Percentiles rank a stretch among this genome's conserved stretches.
Conservation (phyloP, 2,329 filamentous ascomycete species). For the Aureobasidium namibiae region DNA sequence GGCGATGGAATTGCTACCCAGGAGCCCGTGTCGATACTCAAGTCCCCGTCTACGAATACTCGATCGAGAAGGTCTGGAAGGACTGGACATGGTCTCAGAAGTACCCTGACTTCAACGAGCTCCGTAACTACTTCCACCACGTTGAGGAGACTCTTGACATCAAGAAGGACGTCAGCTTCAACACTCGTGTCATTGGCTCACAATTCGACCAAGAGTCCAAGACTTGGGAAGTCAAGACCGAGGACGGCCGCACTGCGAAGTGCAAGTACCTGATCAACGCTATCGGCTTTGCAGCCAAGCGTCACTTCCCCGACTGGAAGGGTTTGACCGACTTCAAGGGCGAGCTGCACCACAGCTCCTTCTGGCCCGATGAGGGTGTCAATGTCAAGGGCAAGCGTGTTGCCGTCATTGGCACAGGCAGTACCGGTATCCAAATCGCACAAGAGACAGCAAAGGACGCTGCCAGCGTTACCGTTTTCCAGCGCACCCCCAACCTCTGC, state of each 20-base stretch:
- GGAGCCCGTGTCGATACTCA: constrained; percentile 41
- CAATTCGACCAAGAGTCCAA: constrained; percentile 41
- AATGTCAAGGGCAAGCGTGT: constrained; percentile 31
- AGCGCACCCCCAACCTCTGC: constrained; percentile 58
- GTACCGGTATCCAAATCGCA: constrained; percentile 34
- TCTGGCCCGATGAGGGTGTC: constrained; percentile 30
- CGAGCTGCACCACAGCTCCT: constrained; percentile 31
- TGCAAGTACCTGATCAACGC: constrained; percentile 30
- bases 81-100: constrained; percentile 46
- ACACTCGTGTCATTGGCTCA: constrained; percentile 46
- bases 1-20: constrained; percentile 32
- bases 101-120: constrained; percentile 30
- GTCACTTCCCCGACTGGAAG: constrained; percentile 30
- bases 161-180: constrained; percentile 50
- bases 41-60: constrained; percentile 40
- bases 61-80: constrained; percentile 40
- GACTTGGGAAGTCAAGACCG: constrained; percentile 45
- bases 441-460: constrained; percentile 26
- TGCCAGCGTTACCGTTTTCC: constrained; percentile 48
- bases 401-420: constrained; percentile 36
- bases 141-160: constrained; percentile 50
- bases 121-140: constrained; percentile 52
- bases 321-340: constrained; percentile 32
- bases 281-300: constrained; percentile 31
- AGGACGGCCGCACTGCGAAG: constrained; percentile 41